Base-by-base conservation (phyloP, 139 green algal species). In the Chlamydomonas sp. region DNA sequence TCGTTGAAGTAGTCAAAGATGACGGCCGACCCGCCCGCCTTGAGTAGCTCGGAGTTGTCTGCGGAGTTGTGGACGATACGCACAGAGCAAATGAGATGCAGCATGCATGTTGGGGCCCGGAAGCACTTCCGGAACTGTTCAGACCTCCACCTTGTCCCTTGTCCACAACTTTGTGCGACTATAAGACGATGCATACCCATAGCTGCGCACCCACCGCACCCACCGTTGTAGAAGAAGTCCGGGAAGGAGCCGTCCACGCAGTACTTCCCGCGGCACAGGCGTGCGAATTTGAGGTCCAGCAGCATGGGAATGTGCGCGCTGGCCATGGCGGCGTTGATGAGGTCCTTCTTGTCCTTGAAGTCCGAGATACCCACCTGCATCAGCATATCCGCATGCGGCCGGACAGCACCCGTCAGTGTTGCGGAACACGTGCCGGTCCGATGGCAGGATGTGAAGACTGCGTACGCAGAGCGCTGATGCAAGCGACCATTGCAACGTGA, bases 191-290 rank as follows among this genome's bases (percentile, higher is more conserved):
- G 69, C 14, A 31, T 8, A 16, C 14, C 12, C 68, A 12, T 6
- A 17, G 68, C 15, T 74, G 12, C 3, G 9, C 69, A 76, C 10
- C 10, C 69, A 12, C 14, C 69, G 5, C 73, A 78, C 82, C 8
- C 60, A 86, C 82, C 83, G 63, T 88, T 88, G 83, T 82, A 81
- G 57, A 88, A 88, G 31, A 88, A 89, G 77, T 93, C 90, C 0
- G 93, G 93, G 85, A 95, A 93, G 58, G 80, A 91, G 63, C 93
- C 93, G 78, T 95, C 93, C 67, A 95, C 88, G 74, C 89, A 93
- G 31, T 79, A 68, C 78, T 68, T 74, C 66, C 90, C 90, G 8
- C 92, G 82, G 80, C 90, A 91, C 0, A 63, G 9, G 16, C 89
- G 80, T 15, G 92, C 84, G 49, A 92, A 79, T 79, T 91, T 92